These are phyloP conservation scores for Mortierella claussenii DNA, from an alignment of 192 early-diverging fungal genomes.

Conservation along the genomic window DNA sequence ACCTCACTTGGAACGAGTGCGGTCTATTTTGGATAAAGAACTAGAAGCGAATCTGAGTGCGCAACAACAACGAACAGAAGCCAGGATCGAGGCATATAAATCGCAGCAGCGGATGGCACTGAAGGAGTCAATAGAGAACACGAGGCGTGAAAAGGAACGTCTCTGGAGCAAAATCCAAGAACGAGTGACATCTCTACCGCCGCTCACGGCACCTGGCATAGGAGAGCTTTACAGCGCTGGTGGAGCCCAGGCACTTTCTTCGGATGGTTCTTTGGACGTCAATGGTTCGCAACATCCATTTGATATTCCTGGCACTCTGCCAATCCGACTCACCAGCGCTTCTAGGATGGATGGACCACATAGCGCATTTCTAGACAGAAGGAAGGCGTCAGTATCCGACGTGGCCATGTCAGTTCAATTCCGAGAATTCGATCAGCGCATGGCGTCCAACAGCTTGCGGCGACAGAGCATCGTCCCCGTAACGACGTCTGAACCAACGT, in stretches of 20 bases:
- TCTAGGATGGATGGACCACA: slow-evolving; percentile 24
- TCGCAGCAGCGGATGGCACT: slow-evolving; percentile 42
- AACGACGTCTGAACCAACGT: not conserved
- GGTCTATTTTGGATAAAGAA: slow-evolving; percentile 36
- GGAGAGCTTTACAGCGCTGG: not conserved
- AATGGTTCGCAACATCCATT: slow-evolving; percentile 24
- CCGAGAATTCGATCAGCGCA: slow-evolving; percentile 42
- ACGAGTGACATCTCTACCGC: slow-evolving; percentile 13
- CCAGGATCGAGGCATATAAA: slow-evolving; percentile 48
- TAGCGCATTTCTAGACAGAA: slow-evolving; percentile 25
- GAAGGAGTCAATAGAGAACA: slow-evolving; percentile 27
- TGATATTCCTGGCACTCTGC: slow-evolving; percentile 31
- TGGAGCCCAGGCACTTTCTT: not conserved
- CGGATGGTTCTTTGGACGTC: slow-evolving; percentile 9
- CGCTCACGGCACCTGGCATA: not conserved
- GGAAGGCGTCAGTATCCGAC: slow-evolving; percentile 23
- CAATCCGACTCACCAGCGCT: slow-evolving; percentile 36
- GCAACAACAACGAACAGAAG: slow-evolving; percentile 38
- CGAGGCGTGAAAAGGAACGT: slow-evolving; percentile 34
- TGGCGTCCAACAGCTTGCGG: slow-evolving; percentile 35
- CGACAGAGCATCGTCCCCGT: slow-evolving; percentile 35
- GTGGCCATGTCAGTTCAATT: slow-evolving; percentile 43
- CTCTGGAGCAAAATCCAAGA: slow-evolving; percentile 38
- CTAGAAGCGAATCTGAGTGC: slow-evolving; percentile 39
- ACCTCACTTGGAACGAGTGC: slow-evolving; percentile 38